Evolutionary conservation across 805 yeast species (phyloP).

Genomic region (Zygotorulaspora chibaensis): DNA sequence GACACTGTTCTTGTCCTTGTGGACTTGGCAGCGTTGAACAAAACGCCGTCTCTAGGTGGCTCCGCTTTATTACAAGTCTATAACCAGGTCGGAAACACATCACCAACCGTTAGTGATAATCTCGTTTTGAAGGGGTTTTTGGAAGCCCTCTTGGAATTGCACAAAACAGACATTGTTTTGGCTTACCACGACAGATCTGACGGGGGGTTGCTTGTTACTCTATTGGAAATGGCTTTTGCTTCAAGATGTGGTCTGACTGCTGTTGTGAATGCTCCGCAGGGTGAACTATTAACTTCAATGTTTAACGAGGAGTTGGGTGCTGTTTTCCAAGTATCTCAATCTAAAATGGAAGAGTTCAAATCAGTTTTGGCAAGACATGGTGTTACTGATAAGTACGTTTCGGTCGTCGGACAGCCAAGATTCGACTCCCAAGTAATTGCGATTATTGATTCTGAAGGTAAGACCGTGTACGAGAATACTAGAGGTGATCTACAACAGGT

Average conservation of each 20-base stretch:
- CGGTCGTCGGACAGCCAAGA: conserved; percentile 67
- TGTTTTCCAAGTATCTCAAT: conserved; percentile 74
- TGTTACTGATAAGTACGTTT: conserved; percentile 49
- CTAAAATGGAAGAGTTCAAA: conserved; percentile 52
- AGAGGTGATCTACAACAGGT: conserved; percentile 72
- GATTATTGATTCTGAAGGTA: conserved; percentile 44
- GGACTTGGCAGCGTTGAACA: conserved; percentile 60
- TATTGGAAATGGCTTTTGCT: conserved; percentile 95
- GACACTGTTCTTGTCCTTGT: conserved; percentile 70
- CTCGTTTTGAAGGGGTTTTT: conserved; percentile 63
- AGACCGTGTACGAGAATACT: conserved; percentile 44
- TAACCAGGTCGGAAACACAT: conserved; percentile 74
- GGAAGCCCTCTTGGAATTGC: conserved; percentile 65
- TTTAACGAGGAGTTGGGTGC: conserved; percentile 96
- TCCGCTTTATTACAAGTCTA: conserved; percentile 94
- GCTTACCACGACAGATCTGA: conserved; percentile 96
- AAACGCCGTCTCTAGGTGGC: conserved; percentile 69
- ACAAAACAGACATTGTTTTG: conserved; percentile 59
- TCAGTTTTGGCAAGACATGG: conserved; percentile 54
- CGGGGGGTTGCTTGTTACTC: conserved; percentile 87
- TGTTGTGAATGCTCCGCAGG: conserved; percentile 36
- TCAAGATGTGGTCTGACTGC: conserved; percentile 80
- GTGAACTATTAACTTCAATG: conserved; percentile 49
- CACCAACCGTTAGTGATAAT: conserved; percentile 79
- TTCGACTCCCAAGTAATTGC: conserved; percentile 46